Conservation (phyloP, 164 flowering plant genomes). For the Kingdonia uniflora region DNA sequence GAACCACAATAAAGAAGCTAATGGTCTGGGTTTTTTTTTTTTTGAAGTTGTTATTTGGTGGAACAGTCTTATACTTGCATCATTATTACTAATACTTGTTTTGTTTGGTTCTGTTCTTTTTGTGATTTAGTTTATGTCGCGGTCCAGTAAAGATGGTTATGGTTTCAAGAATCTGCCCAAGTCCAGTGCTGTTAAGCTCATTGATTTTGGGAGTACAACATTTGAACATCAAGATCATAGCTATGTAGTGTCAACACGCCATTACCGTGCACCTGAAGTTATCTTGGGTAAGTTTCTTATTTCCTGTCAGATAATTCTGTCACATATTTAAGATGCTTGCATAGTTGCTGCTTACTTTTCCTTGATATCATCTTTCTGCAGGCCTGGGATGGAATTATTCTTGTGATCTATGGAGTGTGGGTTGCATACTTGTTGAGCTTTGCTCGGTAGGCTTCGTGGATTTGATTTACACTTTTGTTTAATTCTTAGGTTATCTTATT, state of each 20-base stretch:
- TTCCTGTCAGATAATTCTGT: constrained; percentile 1
- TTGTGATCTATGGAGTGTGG: constrained; percentile 93
- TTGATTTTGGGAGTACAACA: constrained; percentile 94
- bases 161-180: constrained; percentile 73
- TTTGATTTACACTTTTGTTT: neutral
- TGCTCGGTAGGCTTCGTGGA: constrained; percentile 58
- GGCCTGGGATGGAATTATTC: constrained; percentile 96
- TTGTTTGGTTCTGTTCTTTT: constrained; percentile 3
- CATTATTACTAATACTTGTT: neutral
- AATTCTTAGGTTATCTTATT: neutral
- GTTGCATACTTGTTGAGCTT: constrained; percentile 87
- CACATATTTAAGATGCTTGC: neutral
- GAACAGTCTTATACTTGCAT: neutral
- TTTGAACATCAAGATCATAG: constrained; percentile 81
- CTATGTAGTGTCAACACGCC: constrained; percentile 73
- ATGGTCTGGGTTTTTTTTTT: too few relatives aligned
- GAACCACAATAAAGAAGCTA: too few relatives aligned
- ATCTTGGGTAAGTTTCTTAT: constrained; percentile 43
- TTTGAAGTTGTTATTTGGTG: too few relatives aligned
- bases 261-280: constrained; percentile 76
- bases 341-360: neutral
- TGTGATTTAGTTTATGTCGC: constrained; percentile 38
- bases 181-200: constrained; percentile 83
- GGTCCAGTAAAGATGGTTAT: constrained; percentile 56
- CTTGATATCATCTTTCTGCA: constrained; percentile 16